Evolutionary conservation across 2,329 filamentous ascomycete genomes (phyloP), one percentile per base, ranked within the genome.

Genomic region (Lasiodiplodia sp.): DNA sequence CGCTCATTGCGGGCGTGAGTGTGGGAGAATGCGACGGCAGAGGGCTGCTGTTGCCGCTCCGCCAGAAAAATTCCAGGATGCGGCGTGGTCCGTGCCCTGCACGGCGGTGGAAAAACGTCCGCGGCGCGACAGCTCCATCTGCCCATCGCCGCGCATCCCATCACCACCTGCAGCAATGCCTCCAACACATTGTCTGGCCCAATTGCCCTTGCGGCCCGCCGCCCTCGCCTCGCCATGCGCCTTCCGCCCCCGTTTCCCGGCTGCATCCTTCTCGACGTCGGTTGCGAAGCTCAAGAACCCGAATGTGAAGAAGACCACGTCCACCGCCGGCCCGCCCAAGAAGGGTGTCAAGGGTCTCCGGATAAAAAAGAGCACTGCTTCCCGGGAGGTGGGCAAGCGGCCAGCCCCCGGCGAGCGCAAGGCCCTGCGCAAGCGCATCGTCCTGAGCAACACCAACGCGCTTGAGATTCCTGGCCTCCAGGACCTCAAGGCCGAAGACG

Each of bases 371-470:
- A 65, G 38, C 34, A 21, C 37, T n/a, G 34, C 51, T 5, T 37
- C 67, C 14, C 74, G 75, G n/a, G 80, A 82, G n/a, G 76, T 78
- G 16, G 79, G 79, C 31, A 79, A 81, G 79, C 85, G 88, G 18
- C 91, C 92, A 23, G 84, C 84, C 14, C 85, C 88, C 3, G 95
- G 94, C 72, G 94, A 97, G 85, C 89, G 94, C 72, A 97, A 94
- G 82, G 92, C 92, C 34, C 85, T 92, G 77, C 90, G 94, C 72
- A 97, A 96, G 84, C 90, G 92, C 73, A 92, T 99, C 75, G 90
- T 96, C 69, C 88, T 99, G 70, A 95, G 91, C 84, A 99, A 98
- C 83, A 92, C 92, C 80, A 98, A 97, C 82, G 96, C 96, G 62
- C 83, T 97, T 47, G 88, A 91, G 69, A 91, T 98, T 8, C 77